These are phyloP conservation scores for Paramecium sexaurelia DNA, from an alignment of 73 alveolate genomes.

Conservation along the genomic window DNA sequence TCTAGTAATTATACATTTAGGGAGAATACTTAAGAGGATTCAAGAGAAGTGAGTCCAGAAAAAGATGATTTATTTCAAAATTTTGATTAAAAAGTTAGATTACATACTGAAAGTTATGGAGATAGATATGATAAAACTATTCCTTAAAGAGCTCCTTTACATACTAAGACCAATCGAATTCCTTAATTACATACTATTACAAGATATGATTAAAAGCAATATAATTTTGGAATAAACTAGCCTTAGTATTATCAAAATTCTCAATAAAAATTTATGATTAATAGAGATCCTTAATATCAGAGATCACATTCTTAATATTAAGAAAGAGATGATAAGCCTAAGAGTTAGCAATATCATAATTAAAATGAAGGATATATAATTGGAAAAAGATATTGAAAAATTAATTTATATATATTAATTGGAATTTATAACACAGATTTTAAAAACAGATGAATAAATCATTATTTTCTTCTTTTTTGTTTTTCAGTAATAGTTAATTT, in stretches of 20 bases:
- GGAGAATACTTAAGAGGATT: not conserved
- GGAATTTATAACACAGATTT: not conserved
- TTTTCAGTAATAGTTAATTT: not conserved
- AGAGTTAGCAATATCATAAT: not conserved
- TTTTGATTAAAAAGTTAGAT: not conserved
- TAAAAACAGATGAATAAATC: not conserved
- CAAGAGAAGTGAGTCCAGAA: conserved; percentile 18
- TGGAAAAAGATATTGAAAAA: not conserved
- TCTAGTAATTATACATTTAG: conserved; percentile 28
- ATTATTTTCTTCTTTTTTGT: not conserved
- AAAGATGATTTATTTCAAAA: conserved; percentile 4
- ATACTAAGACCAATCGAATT: not conserved
- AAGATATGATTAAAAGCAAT: not conserved
- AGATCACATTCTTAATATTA: conserved; percentile 15
- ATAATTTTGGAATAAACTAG: not conserved
- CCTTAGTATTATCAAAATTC: not conserved
- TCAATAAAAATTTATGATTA: not conserved
- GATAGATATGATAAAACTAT: not conserved
- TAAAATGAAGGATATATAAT: not conserved
- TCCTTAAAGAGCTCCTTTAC: not conserved
- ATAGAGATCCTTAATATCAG: not conserved
- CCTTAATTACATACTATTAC: not conserved
- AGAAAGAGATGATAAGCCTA: not conserved
- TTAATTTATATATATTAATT: not conserved
- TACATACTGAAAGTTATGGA: conserved; percentile 18